These are phyloP conservation scores for Penicillium egyptiacum DNA, from an alignment of 495 filamentous ascomycete genomes.

Conservation along the genomic window DNA sequence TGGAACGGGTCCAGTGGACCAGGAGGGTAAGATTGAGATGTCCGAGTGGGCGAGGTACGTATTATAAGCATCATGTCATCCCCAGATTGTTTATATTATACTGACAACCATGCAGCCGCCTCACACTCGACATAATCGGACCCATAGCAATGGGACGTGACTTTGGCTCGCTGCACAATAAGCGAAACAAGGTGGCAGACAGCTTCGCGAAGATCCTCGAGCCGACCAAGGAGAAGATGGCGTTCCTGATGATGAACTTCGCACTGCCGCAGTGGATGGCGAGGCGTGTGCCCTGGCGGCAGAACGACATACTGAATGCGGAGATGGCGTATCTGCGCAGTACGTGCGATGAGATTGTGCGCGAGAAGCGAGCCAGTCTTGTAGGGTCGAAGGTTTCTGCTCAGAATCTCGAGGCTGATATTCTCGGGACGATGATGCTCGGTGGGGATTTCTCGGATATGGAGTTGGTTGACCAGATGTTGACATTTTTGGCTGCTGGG, in stretches of 20 bases:
- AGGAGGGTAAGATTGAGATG: slow-evolving; percentile 61
- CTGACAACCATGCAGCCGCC: slow-evolving; percentile 43
- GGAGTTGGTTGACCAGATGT: slow-evolving; percentile 53
- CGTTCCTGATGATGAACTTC: slow-evolving; percentile 49
- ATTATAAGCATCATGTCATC: not conserved
- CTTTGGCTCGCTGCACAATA: slow-evolving; percentile 68
- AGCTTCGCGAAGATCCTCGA: slow-evolving; percentile 63
- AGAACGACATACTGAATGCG: slow-evolving; percentile 60
- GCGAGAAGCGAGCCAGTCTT: slow-evolving; percentile 54
- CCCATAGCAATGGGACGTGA: slow-evolving; percentile 77
- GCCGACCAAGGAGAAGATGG: slow-evolving; percentile 48
- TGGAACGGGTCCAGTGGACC: slow-evolving; percentile 38
- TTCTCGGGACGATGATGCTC: slow-evolving; percentile 56
- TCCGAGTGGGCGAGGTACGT: slow-evolving; percentile 60
- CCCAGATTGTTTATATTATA: not conserved
- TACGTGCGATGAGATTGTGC: slow-evolving; percentile 65
- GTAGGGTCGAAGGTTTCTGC: slow-evolving; percentile 59
- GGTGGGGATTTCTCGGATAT: slow-evolving; percentile 58
- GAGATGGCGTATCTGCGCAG: slow-evolving; percentile 60
- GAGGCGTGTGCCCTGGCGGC: slow-evolving; percentile 59
- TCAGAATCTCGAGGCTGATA: slow-evolving; percentile 62
- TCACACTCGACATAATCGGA: slow-evolving; percentile 87
- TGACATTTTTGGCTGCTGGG: slow-evolving; percentile 55
- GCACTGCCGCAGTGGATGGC: slow-evolving; percentile 50
- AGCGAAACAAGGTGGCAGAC: slow-evolving; percentile 59